Conservation (phyloP, 148 eudicot species). For the Drosera capensis region DNA sequence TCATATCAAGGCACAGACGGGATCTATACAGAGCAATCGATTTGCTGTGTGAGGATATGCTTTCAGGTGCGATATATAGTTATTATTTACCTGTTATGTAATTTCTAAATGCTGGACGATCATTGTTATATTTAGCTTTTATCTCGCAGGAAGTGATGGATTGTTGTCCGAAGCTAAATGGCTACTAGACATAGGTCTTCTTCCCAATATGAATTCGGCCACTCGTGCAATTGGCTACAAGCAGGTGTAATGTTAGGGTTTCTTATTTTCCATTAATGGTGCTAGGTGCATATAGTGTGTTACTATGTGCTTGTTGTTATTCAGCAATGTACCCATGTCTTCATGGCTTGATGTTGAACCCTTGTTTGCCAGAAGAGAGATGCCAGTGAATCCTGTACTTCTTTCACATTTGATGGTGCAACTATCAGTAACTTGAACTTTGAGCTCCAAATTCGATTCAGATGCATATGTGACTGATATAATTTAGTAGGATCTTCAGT, state of each 20-base stretch:
- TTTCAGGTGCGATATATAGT: conserved; percentile 37
- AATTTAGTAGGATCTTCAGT: no score
- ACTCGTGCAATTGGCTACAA: conserved; percentile 93
- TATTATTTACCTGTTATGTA: not conserved
- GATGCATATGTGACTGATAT: no score
- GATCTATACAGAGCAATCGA: conserved; percentile 83
- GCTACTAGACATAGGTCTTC: conserved; percentile 91
- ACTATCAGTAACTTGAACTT: no score
- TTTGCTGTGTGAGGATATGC: conserved; percentile 88
- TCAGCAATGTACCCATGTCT: no score
- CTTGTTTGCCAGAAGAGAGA: no score
- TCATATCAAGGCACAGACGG: conserved; percentile 62
- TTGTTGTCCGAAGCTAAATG: conserved; percentile 76
- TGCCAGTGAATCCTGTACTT: no score
- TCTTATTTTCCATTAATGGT: not conserved
- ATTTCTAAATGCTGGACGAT: not conserved
- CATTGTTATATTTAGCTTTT: no score
- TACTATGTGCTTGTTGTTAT: no score
- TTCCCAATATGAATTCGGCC: conserved; percentile 88
- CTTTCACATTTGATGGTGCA: no score
- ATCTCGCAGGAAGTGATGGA: conserved; percentile 45
- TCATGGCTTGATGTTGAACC: no score
- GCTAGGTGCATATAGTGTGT: no score
- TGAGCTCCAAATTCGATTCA: no score
- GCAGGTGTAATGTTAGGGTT: conserved; percentile 33